Conservation (phyloP, 352 stramenopile species). For the Phytophthora litchii region DNA sequence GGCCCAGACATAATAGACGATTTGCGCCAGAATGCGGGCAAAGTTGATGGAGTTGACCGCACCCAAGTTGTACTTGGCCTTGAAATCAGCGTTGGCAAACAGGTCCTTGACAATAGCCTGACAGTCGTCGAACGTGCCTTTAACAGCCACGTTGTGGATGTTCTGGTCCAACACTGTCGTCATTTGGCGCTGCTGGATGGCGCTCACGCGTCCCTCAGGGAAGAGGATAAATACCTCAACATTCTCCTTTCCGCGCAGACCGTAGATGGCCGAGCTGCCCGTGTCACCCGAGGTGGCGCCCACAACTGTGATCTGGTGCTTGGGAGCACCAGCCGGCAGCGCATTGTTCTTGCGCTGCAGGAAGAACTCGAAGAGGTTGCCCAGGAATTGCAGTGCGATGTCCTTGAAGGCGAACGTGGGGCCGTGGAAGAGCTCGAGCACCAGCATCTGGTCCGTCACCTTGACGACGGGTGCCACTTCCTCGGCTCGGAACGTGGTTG, state of each 20-base stretch:
- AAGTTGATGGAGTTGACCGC: conserved; percentile 99
- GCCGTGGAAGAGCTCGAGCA: conserved; percentile 99
- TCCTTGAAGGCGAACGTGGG: conserved; percentile 99
- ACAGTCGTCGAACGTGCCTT: conserved; percentile 99
- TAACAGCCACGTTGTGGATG: conserved; percentile 96
- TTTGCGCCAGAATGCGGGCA: conserved; percentile 98
- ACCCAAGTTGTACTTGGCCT: conserved; percentile 92
- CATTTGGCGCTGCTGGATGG: conserved; percentile 99
- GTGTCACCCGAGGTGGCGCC: conserved; percentile 98
- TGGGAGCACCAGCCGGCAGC: conserved; percentile 50
- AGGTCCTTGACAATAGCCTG: conserved; percentile 99
- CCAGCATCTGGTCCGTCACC: conserved; percentile 85
- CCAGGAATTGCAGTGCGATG: conserved; percentile 98
- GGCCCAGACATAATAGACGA: conserved; percentile 99
- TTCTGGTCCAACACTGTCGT: conserved; percentile 97
- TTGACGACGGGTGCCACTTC: conserved; percentile 96
- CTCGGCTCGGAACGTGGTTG: conserved; percentile 89
- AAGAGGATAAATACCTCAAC: conserved; percentile 99
- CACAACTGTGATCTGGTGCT: conserved; percentile 95
- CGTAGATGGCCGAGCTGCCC: conserved; percentile 97
- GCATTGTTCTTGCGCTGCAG: conserved; percentile 88
- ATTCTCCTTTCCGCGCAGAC: conserved; percentile 96
- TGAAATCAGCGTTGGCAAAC: conserved; percentile 95
- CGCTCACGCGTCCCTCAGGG: conserved; percentile 94
- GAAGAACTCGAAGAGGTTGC: conserved; percentile 99